Conservation (phyloP, 352 stramenopile species). For the Phytophthora citrophthora region DNA sequence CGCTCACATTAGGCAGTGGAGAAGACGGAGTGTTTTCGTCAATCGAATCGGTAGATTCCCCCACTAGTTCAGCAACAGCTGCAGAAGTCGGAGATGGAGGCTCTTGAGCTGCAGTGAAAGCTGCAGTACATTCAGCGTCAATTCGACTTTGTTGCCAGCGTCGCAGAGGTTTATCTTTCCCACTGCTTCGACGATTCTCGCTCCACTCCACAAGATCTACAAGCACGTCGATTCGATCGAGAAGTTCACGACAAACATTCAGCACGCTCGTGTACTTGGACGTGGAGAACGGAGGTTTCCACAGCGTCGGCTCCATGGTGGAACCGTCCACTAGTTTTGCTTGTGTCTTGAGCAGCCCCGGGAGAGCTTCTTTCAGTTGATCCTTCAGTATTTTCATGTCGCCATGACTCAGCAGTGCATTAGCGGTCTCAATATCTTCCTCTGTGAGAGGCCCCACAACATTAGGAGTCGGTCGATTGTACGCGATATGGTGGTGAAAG, state of each 20-base stretch:
- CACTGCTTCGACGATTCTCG: constrained; percentile 40
- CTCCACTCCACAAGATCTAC: constrained; percentile 76
- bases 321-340: constrained; percentile 54
- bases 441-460: constrained; percentile 20
- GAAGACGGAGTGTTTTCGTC: constrained; percentile 22
- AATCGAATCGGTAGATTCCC: constrained; percentile 2
- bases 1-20: constrained; percentile 28
- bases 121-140: constrained; percentile 38
- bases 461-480: constrained; percentile 15
- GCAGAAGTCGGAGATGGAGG: constrained; percentile 27
- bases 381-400: constrained; percentile 52
- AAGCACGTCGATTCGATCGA: constrained; percentile 63
- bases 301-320: constrained; percentile 58
- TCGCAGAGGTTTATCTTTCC: constrained; percentile 33
- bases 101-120: constrained; percentile 42
- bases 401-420: constrained; percentile 29
- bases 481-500: constrained; percentile 70
- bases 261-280: constrained; percentile 64
- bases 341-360: constrained; percentile 52
- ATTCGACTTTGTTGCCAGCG: constrained; percentile 42
- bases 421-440: constrained; percentile 37
- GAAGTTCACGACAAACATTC: constrained; percentile 49
- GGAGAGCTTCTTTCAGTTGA: constrained; percentile 44
- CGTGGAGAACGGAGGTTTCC: constrained; percentile 60
- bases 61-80: constrained; percentile 17